Evolutionary conservation across 1,284 basidiomycete genomes (phyloP).

Genomic region (Pisolithus thermaeus): DNA sequence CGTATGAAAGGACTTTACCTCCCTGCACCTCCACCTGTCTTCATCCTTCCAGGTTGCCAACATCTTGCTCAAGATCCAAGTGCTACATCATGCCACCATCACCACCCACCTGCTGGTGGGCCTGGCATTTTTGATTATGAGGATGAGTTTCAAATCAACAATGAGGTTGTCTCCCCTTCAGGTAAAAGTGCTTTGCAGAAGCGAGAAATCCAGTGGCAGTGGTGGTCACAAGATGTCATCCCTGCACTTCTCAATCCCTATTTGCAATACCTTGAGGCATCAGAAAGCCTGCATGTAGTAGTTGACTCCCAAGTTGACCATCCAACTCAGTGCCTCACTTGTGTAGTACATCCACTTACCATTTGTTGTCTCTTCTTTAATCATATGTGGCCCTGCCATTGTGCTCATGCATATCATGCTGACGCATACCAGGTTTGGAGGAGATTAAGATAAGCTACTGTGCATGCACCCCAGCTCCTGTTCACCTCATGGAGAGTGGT

Average conservation of each 20-base stretch:
- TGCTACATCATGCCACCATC: neutral
- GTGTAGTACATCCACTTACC: neutral
- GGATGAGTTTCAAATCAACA: neutral
- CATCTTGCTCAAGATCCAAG: neutral
- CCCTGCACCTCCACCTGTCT: neutral
- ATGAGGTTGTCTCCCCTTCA: neutral
- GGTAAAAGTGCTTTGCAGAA: neutral
- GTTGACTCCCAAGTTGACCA: no score
- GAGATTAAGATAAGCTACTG: neutral
- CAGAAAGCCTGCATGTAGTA: no score
- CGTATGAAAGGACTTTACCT: neutral
- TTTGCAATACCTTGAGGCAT: no score
- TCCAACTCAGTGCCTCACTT: neutral
- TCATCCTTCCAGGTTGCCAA: neutral
- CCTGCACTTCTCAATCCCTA: neutral
- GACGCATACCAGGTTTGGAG: neutral
- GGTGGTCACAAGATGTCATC: neutral
- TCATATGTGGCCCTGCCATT: neutral
- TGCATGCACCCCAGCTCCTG: neutral
- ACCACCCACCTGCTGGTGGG: neutral
- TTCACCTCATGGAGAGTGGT: slow-evolving; percentile 4
- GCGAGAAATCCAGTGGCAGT: neutral
- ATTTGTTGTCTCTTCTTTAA: neutral
- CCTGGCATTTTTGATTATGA: neutral
- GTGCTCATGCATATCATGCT: neutral